phyloP scores from a whole-genome alignment of 352 stramenopile species.

The Phytophthora aleatoria region DNA sequence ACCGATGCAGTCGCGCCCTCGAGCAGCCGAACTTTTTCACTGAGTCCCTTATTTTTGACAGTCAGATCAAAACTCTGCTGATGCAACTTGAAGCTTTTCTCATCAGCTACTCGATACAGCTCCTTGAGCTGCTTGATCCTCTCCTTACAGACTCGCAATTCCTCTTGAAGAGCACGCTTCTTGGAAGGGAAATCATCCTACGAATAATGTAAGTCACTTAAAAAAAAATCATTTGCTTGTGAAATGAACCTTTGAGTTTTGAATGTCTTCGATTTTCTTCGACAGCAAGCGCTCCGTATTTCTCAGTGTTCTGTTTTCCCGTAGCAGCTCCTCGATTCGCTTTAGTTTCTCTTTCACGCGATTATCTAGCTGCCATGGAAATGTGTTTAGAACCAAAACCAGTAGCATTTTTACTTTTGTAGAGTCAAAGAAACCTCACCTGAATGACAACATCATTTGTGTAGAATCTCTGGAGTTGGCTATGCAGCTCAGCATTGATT shows the following conservation, averaged over 20 bases:
- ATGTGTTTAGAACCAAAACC: too few species aligned
- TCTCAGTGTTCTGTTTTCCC: slow-evolving; percentile 63
- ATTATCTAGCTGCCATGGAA: slow-evolving; percentile 58
- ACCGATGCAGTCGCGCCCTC: slow-evolving; percentile 27
- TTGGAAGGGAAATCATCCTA: slow-evolving; percentile 62
- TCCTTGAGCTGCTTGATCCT: slow-evolving; percentile 66
- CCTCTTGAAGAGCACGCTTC: slow-evolving; percentile 54
- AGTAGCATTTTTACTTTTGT: not conserved
- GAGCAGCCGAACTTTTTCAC: slow-evolving; percentile 48
- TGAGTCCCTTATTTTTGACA: slow-evolving; percentile 60
- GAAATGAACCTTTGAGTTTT: slow-evolving; percentile 47
- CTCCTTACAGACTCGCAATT: slow-evolving; percentile 69
- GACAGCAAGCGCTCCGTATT: slow-evolving; percentile 56
- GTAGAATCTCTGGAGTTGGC: slow-evolving; percentile 56
- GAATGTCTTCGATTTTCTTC: slow-evolving; percentile 68
- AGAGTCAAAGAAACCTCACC: slow-evolving; percentile 4
- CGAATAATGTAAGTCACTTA: not conserved
- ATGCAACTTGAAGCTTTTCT: slow-evolving; percentile 51
- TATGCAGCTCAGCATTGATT: slow-evolving; percentile 47
- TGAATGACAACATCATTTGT: slow-evolving; percentile 54
- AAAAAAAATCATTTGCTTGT: not conserved
- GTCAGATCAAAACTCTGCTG: slow-evolving; percentile 62
- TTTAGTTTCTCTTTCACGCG: slow-evolving; percentile 66
- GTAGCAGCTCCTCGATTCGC: slow-evolving; percentile 56
- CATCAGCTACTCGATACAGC: slow-evolving; percentile 47